Conservation (phyloP, 805 yeast genomes). For the Clavispora carvajalis region DNA sequence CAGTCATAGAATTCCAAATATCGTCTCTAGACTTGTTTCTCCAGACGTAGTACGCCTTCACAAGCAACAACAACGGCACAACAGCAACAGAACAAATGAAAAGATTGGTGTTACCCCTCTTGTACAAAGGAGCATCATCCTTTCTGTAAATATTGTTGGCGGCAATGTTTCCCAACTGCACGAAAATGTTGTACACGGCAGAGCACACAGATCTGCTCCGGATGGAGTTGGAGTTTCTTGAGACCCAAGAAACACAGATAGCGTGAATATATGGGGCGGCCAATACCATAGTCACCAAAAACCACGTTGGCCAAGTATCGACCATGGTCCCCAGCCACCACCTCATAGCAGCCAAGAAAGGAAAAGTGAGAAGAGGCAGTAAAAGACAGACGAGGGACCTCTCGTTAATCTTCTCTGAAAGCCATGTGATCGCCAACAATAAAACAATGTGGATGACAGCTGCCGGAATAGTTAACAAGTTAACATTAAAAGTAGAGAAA, state of each 20-base stretch:
- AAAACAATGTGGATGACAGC: constrained; percentile 24
- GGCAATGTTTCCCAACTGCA: constrained; percentile 53
- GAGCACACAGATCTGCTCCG: constrained; percentile 62
- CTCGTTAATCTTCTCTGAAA: constrained; percentile 20
- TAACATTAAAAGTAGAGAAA: constrained; percentile 47
- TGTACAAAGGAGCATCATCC: constrained; percentile 56
- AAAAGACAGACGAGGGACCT: constrained; percentile 18
- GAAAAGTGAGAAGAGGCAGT: constrained; percentile 21
- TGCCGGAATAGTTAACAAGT: constrained; percentile 49
- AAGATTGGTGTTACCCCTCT: constrained; percentile 47
- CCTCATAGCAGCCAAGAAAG: constrained; percentile 31
- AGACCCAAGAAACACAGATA: constrained; percentile 54
- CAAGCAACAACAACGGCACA: constrained; percentile 14
- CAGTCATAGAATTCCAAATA: constrained; percentile 47
- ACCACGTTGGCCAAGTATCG: constrained; percentile 40
- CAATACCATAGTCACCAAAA: constrained; percentile 31
- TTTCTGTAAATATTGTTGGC: constrained; percentile 52
- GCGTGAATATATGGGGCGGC: constrained; percentile 51
- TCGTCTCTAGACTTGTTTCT: constrained; percentile 41
- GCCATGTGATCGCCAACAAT: constrained; percentile 16
- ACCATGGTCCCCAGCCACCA: constrained; percentile 39
- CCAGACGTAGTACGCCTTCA: constrained; percentile 34
- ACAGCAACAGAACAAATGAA: constrained; percentile 24
- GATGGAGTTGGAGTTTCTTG: constrained; percentile 58
- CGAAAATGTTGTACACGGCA: constrained; percentile 59